These are phyloP conservation scores for Pigoraptor vietnamica DNA, from an alignment of 78 protist genomes.

Conservation along the genomic window DNA sequence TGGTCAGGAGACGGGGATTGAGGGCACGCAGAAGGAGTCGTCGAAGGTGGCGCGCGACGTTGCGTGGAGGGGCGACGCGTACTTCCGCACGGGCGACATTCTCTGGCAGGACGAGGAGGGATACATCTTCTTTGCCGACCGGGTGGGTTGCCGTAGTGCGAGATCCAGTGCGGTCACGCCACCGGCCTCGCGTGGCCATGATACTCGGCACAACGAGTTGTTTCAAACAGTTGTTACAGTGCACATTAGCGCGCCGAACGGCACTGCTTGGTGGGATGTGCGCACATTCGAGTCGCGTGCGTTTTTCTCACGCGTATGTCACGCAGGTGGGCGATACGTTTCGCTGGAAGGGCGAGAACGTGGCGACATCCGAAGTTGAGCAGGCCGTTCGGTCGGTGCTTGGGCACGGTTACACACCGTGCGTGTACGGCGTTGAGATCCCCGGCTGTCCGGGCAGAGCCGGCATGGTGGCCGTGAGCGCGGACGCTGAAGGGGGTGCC, in stretches of 20 bases:
- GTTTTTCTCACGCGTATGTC: background rate
- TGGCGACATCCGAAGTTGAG: conserved; percentile 48
- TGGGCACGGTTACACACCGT: background rate
- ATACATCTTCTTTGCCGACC: conserved; percentile 38
- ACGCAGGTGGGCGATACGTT: conserved; percentile 48
- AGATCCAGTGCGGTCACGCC: background rate
- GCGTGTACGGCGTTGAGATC: conserved; percentile 3
- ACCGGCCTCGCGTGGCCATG: too few species aligned
- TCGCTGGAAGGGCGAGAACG: conserved; percentile 67
- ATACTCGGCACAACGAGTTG: too few species aligned
- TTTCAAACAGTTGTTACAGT: too few species aligned
- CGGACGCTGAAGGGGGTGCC: background rate
- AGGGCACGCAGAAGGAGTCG: background rate
- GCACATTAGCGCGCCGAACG: too few species aligned
- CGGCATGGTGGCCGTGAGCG: conserved; percentile 15
- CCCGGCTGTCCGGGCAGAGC: background rate
- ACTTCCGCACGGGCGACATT: conserved; percentile 42
- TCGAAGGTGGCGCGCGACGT: conserved; percentile 12
- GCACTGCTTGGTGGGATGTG: background rate
- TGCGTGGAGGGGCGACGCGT: conserved; percentile 19
- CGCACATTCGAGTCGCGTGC: background rate
- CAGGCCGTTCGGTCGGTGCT: conserved; percentile 1
- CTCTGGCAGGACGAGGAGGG: conserved; percentile 21
- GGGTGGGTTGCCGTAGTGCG: background rate
- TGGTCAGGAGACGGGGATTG: background rate